Evolutionary conservation across 306 rosid species (phyloP).

Genomic region (Prosopis cineraria): DNA sequence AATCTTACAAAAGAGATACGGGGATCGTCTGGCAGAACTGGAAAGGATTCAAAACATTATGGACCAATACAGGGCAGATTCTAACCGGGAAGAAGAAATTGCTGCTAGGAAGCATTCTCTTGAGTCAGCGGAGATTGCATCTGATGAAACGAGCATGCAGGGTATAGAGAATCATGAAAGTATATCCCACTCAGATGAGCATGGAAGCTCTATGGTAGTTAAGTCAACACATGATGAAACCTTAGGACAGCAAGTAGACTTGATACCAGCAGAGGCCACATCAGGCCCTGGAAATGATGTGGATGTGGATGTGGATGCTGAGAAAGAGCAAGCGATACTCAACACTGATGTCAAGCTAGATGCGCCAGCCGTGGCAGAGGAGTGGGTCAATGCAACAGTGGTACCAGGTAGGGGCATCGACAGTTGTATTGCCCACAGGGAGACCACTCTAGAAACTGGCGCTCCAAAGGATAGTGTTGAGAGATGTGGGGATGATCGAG

Average conservation of each 20-base stretch:
- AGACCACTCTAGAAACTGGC: conserved; percentile 20
- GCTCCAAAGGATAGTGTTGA: conserved; percentile 34
- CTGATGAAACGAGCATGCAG: conserved; percentile 35
- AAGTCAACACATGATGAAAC: conserved; percentile 38
- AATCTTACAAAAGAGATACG: conserved; percentile 69
- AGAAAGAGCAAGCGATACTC: conserved; percentile 23
- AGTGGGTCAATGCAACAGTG: conserved; percentile 23
- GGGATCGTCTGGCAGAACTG: conserved; percentile 58
- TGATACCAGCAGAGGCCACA: conserved; percentile 24
- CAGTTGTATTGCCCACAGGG: conserved; percentile 8
- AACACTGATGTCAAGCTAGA: conserved; percentile 31
- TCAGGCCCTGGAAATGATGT: conserved; percentile 26
- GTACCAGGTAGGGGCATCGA: conserved; percentile 18
- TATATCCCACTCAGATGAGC: conserved; percentile 37
- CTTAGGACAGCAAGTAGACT: conserved; percentile 39
- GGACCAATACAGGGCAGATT: conserved; percentile 49
- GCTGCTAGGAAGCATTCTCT: conserved; percentile 47
- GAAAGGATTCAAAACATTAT: conserved; percentile 57
- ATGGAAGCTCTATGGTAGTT: conserved; percentile 34
- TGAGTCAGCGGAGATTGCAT: conserved; percentile 46
- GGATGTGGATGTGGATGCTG: conserved; percentile 44
- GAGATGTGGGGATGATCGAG: conserved; percentile 30
- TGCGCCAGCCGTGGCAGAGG: conserved; percentile 34
- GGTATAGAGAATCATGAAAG: conserved; percentile 34
- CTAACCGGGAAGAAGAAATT: conserved; percentile 54